These are phyloP conservation scores for Exophiala phaeomuriformis DNA, from an alignment of 2,329 filamentous ascomycete species.

Conservation along the genomic window DNA sequence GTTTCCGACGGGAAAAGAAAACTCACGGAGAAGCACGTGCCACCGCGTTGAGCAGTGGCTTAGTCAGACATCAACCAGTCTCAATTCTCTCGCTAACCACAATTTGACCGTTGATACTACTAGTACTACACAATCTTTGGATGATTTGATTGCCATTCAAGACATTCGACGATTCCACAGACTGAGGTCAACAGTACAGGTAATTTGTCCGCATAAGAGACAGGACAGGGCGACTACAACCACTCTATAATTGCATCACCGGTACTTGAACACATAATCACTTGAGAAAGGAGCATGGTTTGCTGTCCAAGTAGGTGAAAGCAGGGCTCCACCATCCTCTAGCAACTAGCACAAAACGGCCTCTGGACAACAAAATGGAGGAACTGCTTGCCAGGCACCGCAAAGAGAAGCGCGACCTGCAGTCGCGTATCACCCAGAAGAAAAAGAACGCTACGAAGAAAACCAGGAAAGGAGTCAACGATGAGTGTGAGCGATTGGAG, in stretches of 20 bases:
- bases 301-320: background rate
- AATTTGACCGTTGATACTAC: too few species aligned
- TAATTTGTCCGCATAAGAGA: too few species aligned
- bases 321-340: background rate
- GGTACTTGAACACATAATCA: too few species aligned
- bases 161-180: background rate
- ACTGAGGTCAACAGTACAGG: background rate
- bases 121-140: too few species aligned
- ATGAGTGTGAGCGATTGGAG: slow-evolving; percentile 55
- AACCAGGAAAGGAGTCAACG: slow-evolving; percentile 61
- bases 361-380: slow-evolving; percentile 49
- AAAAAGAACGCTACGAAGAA: slow-evolving; percentile 94
- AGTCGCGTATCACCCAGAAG: slow-evolving; percentile 80
- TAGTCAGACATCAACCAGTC: too few species aligned
- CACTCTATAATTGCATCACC: background rate
- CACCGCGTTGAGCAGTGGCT: too few species aligned
- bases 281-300: too few species aligned
- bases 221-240: background rate
- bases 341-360: background rate
- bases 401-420: slow-evolving; percentile 81
- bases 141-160: background rate
- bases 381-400: slow-evolving; percentile 72
- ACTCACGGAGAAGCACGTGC: too few species aligned
- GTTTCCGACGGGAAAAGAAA: too few species aligned
- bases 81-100: too few species aligned